These are phyloP conservation scores for Vitis rupestris DNA, from an alignment of 164 flowering plant species.

Conservation along the genomic window DNA sequence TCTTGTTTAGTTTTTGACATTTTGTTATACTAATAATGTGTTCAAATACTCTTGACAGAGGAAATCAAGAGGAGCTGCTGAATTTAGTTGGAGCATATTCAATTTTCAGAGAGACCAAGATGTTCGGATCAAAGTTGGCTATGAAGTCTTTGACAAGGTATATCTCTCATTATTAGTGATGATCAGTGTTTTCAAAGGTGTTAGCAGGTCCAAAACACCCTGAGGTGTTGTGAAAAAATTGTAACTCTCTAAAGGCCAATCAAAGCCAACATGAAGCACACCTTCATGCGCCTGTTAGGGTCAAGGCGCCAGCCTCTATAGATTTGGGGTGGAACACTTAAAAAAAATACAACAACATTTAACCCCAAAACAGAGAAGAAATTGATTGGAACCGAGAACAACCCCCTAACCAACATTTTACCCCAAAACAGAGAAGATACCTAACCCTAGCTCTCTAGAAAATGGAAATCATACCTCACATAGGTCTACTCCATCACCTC, in stretches of 20 bases:
- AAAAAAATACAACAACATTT: too few relatives aligned
- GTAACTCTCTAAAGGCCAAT: background rate
- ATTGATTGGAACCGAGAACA: too few relatives aligned
- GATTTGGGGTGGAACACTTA: too few relatives aligned
- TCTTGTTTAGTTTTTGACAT: background rate
- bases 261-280: too few relatives aligned
- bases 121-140: slow-evolving; percentile 76
- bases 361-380: too few relatives aligned
- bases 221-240: background rate
- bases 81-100: slow-evolving; percentile 55
- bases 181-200: background rate
- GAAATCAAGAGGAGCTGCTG: slow-evolving; percentile 65
- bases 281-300: too few relatives aligned
- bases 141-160: slow-evolving; percentile 76
- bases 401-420: too few relatives aligned
- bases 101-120: slow-evolving; percentile 76
- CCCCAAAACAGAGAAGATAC: too few relatives aligned
- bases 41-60: slow-evolving; percentile 35
- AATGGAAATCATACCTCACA: too few relatives aligned
- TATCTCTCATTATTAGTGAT: background rate
- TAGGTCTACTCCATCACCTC: too few relatives aligned
- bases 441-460: too few relatives aligned
- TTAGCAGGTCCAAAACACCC: background rate
- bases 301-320: too few relatives aligned
- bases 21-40: background rate